A percentile compares a stretch with the other conserved stretches of the same genome.
Evolutionary conservation across 768 basidiomycete species (phyloP).

Genomic region (Amanita pallidorosea): DNA sequence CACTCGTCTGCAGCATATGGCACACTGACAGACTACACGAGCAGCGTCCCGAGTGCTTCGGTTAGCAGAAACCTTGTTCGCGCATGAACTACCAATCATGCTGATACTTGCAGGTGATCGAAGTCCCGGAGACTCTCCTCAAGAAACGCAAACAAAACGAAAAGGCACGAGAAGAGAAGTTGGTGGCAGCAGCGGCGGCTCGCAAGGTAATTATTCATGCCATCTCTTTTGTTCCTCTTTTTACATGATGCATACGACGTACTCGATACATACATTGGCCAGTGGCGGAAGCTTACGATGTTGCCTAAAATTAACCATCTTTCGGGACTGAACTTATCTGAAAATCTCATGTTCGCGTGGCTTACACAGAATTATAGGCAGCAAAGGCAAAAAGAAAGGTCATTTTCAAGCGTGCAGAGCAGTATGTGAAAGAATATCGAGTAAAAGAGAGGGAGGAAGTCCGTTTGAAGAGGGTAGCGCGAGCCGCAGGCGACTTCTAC

Average conservation of each 20-base stretch:
- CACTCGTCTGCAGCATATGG: background rate
- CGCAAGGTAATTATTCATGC: conserved; percentile 60
- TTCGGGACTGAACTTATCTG: conserved; percentile 65
- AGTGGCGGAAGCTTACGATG: conserved; percentile 55
- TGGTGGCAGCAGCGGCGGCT: conserved; percentile 72
- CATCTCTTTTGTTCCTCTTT: conserved; percentile 9
- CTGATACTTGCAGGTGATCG: conserved; percentile 54
- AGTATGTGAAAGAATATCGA: conserved; percentile 96
- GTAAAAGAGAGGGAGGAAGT: conserved; percentile 92
- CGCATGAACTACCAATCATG: conserved; percentile 10
- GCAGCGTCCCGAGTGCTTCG: conserved; percentile 47
- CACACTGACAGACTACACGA: conserved; percentile 6
- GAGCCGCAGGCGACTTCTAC: conserved; percentile 91
- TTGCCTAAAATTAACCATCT: conserved; percentile 85
- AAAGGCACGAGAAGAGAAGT: conserved; percentile 90
- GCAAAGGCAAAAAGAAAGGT: conserved; percentile 89
- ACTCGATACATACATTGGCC: conserved; percentile 65
- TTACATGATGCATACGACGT: conserved; percentile 76
- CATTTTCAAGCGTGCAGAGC: conserved; percentile 98
- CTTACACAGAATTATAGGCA: conserved; percentile 37
- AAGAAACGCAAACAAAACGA: conserved; percentile 99
- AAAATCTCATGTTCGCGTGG: conserved; percentile 8
- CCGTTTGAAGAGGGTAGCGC: conserved; percentile 86
- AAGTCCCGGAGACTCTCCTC: conserved; percentile 99
- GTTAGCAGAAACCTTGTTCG: conserved; percentile 24